Evolutionary conservation across 169 alveolate genomes (phyloP), one percentile per base, ranked within the genome.

Genomic region (Cryptosporidium tyzzeri): DNA sequence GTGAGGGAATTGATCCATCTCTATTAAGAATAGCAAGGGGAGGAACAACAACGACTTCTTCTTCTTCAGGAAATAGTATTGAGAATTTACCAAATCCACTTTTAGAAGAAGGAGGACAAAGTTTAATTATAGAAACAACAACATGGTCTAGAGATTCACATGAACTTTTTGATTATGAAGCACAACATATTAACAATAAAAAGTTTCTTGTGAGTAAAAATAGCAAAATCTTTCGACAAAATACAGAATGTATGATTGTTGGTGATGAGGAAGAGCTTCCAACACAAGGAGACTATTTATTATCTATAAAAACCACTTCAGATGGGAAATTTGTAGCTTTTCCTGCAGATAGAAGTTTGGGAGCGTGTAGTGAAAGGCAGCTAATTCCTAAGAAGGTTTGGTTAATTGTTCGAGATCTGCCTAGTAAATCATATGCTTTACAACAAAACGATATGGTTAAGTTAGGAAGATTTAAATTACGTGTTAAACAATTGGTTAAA

Each of bases 71-170:
- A 8, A 80, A 80, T 65, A 80, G 89, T 48, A 44, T 80, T 3
- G 89, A 80, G 68, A 80, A 80, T 62, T 26, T 80, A 1, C 51
- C 41, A 12, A 67, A 21, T n/a, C 68, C 58, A 0, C 62, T 73
- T 1, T 45, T 50, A 9, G 73, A 21, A 9, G 74, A 55, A 33
- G 68, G 68, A 18, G 68, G 68, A 4, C 55, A 35, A 23, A 65
- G 89, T 7, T 44, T 80, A 37, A 80, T 80, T 39, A 65, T 94
- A 21, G 91, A 93, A 87, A 95, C 97, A 37, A 91, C 95, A 75
- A 97, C 99, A 16, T 97, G 99, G 99, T 92, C 95, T 53, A 93
- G 99, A 45, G 99, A 97, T 94, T 93, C 97, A 61, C 99, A 97
- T 75, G 99, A 97, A 69, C 94, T 97, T 69, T 97, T 96, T 91